Conservation (phyloP, 176 grass and related monocot genomes). For the Panicum miliaceum region DNA sequence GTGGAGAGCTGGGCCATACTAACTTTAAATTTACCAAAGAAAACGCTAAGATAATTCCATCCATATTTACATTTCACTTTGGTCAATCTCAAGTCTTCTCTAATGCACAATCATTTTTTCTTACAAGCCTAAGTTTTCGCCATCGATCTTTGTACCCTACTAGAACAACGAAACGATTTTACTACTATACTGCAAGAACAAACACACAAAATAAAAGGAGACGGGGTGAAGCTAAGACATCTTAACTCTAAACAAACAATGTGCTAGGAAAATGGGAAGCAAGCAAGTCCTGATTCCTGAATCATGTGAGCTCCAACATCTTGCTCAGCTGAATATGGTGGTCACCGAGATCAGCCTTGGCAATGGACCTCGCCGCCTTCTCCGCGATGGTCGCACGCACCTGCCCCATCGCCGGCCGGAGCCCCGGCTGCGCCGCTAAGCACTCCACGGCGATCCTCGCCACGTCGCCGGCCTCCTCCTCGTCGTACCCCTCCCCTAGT, state of each 20-base stretch:
- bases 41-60: background rate
- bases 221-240: background rate
- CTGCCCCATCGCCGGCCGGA: conserved; percentile 68
- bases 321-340: conserved; percentile 29
- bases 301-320: conserved; percentile 24
- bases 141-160: background rate
- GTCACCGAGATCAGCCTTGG: background rate
- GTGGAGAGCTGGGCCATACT: background rate
- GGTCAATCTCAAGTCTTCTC: background rate
- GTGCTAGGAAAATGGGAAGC: no score
- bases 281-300: background rate
- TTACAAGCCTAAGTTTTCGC: background rate
- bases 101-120: background rate
- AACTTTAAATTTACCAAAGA: background rate
- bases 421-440: conserved; percentile 55
- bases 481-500: conserved; percentile 44
- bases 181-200: background rate
- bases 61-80: conserved; percentile 30
- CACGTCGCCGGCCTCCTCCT: conserved; percentile 51
- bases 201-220: background rate
- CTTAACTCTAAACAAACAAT: background rate
- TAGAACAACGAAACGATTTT: background rate
- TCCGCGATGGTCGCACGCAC: conserved; percentile 54
- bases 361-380: conserved; percentile 46
- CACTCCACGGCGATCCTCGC: conserved; percentile 56